phyloP scores from a whole-genome alignment of 78 protist species.

The Emiliania huxleyi region DNA sequence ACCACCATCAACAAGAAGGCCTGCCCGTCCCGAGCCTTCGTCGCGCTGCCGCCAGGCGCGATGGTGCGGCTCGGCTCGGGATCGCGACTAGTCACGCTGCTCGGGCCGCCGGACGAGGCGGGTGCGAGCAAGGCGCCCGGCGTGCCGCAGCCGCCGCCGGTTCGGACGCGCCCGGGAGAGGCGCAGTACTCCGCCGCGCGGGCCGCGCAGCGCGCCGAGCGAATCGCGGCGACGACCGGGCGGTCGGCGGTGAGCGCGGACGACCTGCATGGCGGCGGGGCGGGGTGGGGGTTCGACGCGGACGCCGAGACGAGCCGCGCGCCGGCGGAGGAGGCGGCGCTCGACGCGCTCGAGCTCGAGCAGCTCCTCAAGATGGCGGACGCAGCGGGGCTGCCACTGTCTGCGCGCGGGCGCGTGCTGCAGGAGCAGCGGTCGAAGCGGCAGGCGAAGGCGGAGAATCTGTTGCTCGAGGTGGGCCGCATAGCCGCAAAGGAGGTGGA shows the following conservation, averaged over 20 bases:
- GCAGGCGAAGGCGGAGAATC: neutral
- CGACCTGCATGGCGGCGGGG: neutral
- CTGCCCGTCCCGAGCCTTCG: neutral
- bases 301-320: neutral
- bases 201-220: neutral
- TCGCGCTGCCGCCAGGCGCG: neutral
- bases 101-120: neutral
- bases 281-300: slow-evolving; percentile 24
- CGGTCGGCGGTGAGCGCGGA: neutral
- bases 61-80: slow-evolving; percentile 13
- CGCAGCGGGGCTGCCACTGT: neutral
- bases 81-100: neutral
- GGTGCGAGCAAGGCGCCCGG: neutral
- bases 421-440: slow-evolving; percentile 37
- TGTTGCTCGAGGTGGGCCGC: neutral
- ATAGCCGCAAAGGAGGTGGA: slow-evolving; percentile 25
- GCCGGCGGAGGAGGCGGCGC: neutral
- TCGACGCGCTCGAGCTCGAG: neutral
- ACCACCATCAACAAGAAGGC: slow-evolving; percentile 4
- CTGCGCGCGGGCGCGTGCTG: neutral
- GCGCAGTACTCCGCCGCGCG: too few species aligned
- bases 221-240: neutral
- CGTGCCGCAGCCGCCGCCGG: too few species aligned
- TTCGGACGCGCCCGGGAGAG: too few species aligned
- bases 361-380: neutral